Evolutionary conservation across 2,329 filamentous ascomycete genomes (phyloP), one percentile per base, ranked within the genome.

Genomic region (Cytospora leucostoma): DNA sequence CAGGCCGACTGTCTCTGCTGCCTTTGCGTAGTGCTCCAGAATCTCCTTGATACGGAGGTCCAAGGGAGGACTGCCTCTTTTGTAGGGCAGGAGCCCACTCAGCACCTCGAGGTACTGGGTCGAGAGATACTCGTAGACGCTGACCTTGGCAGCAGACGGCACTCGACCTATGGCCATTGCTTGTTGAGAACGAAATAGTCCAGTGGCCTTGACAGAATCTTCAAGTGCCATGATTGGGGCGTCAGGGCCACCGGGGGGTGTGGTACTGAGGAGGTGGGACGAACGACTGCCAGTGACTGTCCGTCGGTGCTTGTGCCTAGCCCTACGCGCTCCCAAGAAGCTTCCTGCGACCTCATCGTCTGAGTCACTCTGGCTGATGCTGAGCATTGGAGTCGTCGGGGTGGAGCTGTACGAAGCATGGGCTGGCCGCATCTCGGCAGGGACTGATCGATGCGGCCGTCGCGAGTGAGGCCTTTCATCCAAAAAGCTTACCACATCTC

Each of bases 271-370:
- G 0, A 74, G 70, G 56, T 76, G 75, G 13, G 71, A 73, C 12
- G 80, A 76, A 56, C 82, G 79, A 49, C 74, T 74, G 66, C 78
- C 81, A 4, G 75, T 74, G 65, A 78, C 80, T 2, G 74, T 69
- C 53, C 79, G 75, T 21, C 82, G 78, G 67, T 76, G 78, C 64
- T 79, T 75, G 50, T 75, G 70, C 17, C 67, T 70, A 44, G 74
- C 76, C 56, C 74, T 76, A 62, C 74, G 78, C 8, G 82, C 76
- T 0, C 82, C 82, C 2, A 88, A 73, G 69, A 89, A 88, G 65
- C 79, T 86, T 3, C 82, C 83, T 7, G 87, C 77, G 0, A 84
- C 83, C 58, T 89, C 86, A 67, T 88, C 86, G 69, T 89, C 86
- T 0, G 86, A 89, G 67, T 88, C 86, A 67, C 85, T 88, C 53